Percentiles rank a stretch among this genome's conserved stretches.
phyloP scores from a whole-genome alignment of 2,329 filamentous ascomycete species.

The Botryotinia globosa region DNA sequence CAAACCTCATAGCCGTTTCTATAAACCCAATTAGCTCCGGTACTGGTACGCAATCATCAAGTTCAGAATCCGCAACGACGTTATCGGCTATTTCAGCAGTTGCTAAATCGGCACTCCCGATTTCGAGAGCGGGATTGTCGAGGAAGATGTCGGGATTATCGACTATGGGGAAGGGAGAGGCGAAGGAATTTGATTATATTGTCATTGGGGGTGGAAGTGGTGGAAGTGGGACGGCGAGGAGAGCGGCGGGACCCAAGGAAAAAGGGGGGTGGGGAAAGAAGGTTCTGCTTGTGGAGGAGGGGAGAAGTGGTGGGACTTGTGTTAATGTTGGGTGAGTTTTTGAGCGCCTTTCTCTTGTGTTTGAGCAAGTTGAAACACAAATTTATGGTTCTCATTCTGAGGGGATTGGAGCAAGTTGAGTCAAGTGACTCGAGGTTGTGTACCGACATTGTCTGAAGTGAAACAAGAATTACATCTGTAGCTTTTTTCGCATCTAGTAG shows the following conservation, averaged over 20 bases:
- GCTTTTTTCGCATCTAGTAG: background rate
- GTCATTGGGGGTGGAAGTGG: conserved; percentile 53
- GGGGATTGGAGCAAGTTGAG: background rate
- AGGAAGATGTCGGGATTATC: conserved; percentile 9
- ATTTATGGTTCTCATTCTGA: background rate
- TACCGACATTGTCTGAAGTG: background rate
- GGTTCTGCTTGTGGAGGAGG: conserved; percentile 50
- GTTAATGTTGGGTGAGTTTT: conserved; percentile 51
- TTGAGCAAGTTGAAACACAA: background rate
- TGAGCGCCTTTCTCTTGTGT: background rate
- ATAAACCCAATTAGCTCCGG: background rate
- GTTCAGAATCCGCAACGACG: conserved; percentile 15
- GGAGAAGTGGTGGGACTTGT: conserved; percentile 48
- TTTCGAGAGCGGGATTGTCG: conserved; percentile 15
- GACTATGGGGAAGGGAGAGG: conserved; percentile 2
- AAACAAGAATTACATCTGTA: background rate
- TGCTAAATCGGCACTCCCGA: conserved; percentile 19
- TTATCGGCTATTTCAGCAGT: conserved; percentile 15
- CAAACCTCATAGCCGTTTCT: conserved; percentile 13
- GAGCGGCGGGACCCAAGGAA: conserved; percentile 39
- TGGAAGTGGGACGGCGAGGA: conserved; percentile 48
- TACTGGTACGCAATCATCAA: conserved; percentile 1
- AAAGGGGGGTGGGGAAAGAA: conserved; percentile 50
- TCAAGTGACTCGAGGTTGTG: background rate
- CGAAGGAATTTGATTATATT: conserved; percentile 51